A percentile compares a stretch with the other conserved stretches of the same genome.
Evolutionary conservation across 768 basidiomycete genomes (phyloP).

Genomic region (Rhizopogon sp.): DNA sequence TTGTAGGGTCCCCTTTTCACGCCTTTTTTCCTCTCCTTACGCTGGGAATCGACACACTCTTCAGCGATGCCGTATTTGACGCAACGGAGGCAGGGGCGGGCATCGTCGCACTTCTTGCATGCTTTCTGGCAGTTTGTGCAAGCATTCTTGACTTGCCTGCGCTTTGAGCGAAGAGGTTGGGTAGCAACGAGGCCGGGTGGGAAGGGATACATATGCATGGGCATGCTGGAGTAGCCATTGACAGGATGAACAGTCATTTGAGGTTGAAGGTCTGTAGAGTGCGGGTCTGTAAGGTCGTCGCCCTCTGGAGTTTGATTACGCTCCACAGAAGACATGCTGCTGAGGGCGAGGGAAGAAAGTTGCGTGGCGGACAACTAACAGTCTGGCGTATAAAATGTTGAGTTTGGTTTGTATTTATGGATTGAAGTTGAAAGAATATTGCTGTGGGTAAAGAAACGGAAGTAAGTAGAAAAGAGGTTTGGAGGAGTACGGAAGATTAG

Average conservation of each 20-base stretch:
- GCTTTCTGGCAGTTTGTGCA: conserved; percentile 90
- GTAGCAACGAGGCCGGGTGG: conserved; percentile 40
- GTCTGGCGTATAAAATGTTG: conserved; percentile 12
- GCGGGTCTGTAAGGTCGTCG: conserved; percentile 32
- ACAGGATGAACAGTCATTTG: conserved; percentile 48
- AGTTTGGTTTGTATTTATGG: conserved; percentile 5
- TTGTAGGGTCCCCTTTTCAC: conserved; percentile 88
- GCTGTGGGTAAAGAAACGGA: conserved; percentile 4
- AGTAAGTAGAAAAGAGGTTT: conserved; percentile 15
- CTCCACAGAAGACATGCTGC: conserved; percentile 32
- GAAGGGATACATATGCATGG: conserved; percentile 71
- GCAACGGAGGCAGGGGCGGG: conserved; percentile 88
- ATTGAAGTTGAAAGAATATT: conserved; percentile 5
- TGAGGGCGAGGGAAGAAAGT: conserved; percentile 30
- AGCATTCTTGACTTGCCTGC: conserved; percentile 86
- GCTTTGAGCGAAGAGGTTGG: conserved; percentile 63
- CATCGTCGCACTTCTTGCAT: conserved; percentile 90
- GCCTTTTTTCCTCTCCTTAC: conserved; percentile 90
- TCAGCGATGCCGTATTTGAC: conserved; percentile 86
- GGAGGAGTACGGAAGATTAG: conserved; percentile 25
- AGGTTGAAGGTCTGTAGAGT: conserved; percentile 36
- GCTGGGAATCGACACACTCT: conserved; percentile 84
- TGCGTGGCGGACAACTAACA: conserved; percentile 28
- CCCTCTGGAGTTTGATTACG: conserved; percentile 35
- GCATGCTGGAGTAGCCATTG: conserved; percentile 44